Base-by-base conservation (phyloP, 116 monocot genomes). In the Zostera marina region DNA sequence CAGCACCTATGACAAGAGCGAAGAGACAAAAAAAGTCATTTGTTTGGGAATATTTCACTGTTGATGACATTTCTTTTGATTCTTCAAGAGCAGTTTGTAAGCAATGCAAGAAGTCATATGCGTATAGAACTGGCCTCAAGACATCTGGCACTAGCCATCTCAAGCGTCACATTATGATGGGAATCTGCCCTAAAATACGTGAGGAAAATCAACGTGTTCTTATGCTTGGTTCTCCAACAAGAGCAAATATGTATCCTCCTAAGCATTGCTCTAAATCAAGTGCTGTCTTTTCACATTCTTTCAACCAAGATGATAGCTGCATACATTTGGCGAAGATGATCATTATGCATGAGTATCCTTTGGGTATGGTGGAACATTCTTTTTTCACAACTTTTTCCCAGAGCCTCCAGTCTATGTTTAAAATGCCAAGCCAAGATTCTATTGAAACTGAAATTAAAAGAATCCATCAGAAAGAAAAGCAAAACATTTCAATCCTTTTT, bases 81-180 rank as follows among this genome's bases (percentile, higher is more conserved):
- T 76, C 73, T 53, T 78, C 88, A 14, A 67, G 80, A 12, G 94
- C 94, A 58, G 82, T 77, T 44, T 94, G 94, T 58, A 94, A 94
- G 42, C 77, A 85, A 43, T 94, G 94, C 85, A 94, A 94, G 71
- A 84, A 94, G 46, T 84, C 88, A 1, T 94, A 85, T 66, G 88
- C 94, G 38, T 94, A 94, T 72, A 94, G 88, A 59, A 80, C 73
- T 51, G 94, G 94, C 53, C 75, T 79, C 42, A 94, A 94, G 58
- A 76, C 88, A 59, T 85, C 94, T 6, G 94, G 94, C n/a, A 94
- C 94, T 8, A 94, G 94, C 73, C 94, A 94, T 61, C 85, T 94
- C 41, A 94, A 94, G 72, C 74, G 94, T 24, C 94, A 94, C 49
- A 88, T 88, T 52, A 70, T 84, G 21, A 64, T 84, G 39, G 88